Evolutionary conservation across 2,329 filamentous ascomycete genomes (phyloP).

Genomic region (Lanzia echinophila): DNA sequence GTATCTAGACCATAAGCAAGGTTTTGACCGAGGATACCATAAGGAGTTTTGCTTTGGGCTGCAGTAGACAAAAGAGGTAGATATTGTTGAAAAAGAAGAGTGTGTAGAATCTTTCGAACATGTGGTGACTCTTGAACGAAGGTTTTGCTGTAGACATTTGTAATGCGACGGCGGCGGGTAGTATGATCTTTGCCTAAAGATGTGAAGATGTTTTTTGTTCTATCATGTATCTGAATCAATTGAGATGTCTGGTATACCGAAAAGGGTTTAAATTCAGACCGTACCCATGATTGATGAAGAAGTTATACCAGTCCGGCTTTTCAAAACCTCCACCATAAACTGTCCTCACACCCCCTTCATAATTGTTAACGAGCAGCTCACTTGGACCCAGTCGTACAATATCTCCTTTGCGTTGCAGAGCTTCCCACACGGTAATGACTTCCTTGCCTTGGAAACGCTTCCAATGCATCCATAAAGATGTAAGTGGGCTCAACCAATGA

Average conservation of each 20-base stretch:
- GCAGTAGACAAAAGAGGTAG: neutral
- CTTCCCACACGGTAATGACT: neutral
- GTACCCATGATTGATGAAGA: neutral
- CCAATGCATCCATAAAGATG: neutral
- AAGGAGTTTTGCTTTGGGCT: neutral
- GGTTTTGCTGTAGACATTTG: neutral
- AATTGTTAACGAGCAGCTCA: neutral
- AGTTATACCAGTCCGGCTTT: neutral
- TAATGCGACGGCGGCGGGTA: neutral
- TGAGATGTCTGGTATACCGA: slow-evolving; percentile 24
- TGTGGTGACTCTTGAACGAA: neutral
- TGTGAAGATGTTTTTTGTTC: neutral
- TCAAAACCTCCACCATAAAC: neutral
- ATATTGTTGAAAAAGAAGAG: neutral
- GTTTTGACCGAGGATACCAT: neutral
- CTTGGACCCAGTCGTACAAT: neutral
- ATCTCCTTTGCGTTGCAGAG: neutral
- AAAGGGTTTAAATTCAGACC: slow-evolving; percentile 6
- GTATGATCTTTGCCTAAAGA: neutral
- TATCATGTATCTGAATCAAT: slow-evolving; percentile 32
- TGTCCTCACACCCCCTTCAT: neutral
- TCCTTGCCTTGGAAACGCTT: neutral
- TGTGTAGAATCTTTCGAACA: neutral
- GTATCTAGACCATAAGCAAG: neutral
- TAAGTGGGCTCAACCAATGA: neutral